Percentiles rank a stretch among this genome's conserved stretches.
These are phyloP conservation scores for Pestalotiopsis sp. DNA, from an alignment of 2,329 filamentous ascomycete species.

Conservation along the genomic window DNA sequence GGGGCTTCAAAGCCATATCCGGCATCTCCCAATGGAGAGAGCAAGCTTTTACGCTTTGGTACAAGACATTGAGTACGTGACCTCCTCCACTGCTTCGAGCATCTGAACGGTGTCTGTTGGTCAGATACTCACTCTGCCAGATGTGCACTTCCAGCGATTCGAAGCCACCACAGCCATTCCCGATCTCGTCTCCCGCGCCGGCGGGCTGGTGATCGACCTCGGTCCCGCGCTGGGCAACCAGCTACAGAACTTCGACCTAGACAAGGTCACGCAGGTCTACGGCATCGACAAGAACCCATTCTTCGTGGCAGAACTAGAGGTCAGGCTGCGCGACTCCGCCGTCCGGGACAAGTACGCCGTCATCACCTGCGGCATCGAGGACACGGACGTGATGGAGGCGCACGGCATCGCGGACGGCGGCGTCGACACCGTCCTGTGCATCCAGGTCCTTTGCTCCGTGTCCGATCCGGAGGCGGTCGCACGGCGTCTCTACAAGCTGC, in stretches of 20 bases:
- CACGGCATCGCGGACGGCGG: background rate
- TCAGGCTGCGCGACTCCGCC: background rate
- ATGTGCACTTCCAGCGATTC: background rate
- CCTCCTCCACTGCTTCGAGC: too few species aligned
- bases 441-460: conserved; percentile 3
- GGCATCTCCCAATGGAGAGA: background rate
- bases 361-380: conserved; percentile 2
- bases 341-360: background rate
- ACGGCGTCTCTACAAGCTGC: background rate
- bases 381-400: background rate
- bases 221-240: background rate
- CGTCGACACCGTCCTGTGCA: background rate
- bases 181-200: background rate
- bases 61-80: background rate
- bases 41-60: background rate
- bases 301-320: background rate
- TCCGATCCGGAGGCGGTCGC: background rate
- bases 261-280: background rate
- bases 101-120: background rate
- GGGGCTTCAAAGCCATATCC: background rate
- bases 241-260: background rate
- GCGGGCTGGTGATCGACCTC: background rate
- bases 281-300: background rate
- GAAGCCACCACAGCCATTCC: background rate
- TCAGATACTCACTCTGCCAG: background rate